These are phyloP conservation scores for Gynandropsis gynandra DNA, from an alignment of 345 rosid species.

Conservation along the genomic window DNA sequence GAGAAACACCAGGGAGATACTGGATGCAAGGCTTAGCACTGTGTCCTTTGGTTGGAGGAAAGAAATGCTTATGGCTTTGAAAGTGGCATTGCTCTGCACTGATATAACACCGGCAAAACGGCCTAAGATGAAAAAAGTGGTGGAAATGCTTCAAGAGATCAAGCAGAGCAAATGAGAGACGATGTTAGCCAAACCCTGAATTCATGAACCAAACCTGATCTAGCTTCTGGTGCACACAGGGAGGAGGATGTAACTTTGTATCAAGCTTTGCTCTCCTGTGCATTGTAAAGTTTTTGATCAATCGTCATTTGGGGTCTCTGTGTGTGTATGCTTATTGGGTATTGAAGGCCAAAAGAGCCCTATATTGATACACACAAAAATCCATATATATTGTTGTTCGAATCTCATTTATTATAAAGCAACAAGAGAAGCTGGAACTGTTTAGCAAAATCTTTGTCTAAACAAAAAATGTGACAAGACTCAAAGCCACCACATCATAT, in stretches of 20 bases:
- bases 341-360: too few relatives aligned
- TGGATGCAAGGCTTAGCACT: conserved; percentile 71
- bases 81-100: conserved; percentile 80
- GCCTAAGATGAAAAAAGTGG: conserved; percentile 88
- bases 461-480: too few relatives aligned
- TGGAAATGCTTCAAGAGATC: conserved; percentile 85
- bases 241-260: too few relatives aligned
- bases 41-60: conserved; percentile 88
- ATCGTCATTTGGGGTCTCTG: conserved; percentile 9
- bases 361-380: conserved; percentile 5
- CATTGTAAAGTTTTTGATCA: conserved; percentile 2
- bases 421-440: too few relatives aligned
- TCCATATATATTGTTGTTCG: conserved; percentile 9
- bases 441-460: too few relatives aligned
- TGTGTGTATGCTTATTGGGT: too few relatives aligned
- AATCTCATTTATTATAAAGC: too few relatives aligned
- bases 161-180: conserved; percentile 35
- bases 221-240: too few relatives aligned
- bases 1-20: conserved; percentile 71
- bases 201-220: too few relatives aligned
- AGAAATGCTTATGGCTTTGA: conserved; percentile 95
- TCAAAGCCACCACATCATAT: too few relatives aligned
- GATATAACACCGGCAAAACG: conserved; percentile 63
- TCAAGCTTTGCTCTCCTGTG: conserved; percentile 12
- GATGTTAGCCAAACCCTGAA: neutral